Base-by-base conservation (phyloP, 768 basidiomycete genomes). In the Russula dissimulans region DNA sequence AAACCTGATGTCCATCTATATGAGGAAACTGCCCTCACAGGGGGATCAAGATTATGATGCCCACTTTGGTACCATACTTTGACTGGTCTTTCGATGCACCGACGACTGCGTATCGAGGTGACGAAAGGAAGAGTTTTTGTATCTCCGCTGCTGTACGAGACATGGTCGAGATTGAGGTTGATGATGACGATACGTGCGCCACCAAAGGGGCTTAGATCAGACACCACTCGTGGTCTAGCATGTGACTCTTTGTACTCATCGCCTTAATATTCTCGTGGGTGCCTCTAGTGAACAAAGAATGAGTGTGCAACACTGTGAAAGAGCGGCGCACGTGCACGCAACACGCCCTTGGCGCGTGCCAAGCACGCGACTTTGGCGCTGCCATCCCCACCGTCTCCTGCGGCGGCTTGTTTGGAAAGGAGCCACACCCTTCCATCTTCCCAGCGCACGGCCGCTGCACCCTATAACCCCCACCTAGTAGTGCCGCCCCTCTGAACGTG, bases 1-100 rank as follows among this genome's bases (percentile, higher is more conserved):
- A 74, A 46, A 91, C 81, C 89, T 90, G 56, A 52, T 47, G 46
- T 14, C 7, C 46, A 15, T 38, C 22, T 26, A 39, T n/a, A 60
- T 60, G 32, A 34, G n/a, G 6, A 26, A 14, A 5, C 57, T 11
- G 5, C 15, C 4, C 18, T 50, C 34, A n/a, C 34, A 6, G 12
- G 41, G 50, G 8, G 17, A 1, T 26, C 7, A 2, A 5, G 12
- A 53, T 42, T 17, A 26, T 26, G 49, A 4, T 29, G 31, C 71
- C 38, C 44, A 77, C 90, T 78, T 83, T 88, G 56, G 87, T 89
- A 34, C 91, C 91, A 69, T 77, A 89, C 74, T 92, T 93, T 58
- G 75, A 76, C 67, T 81, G 78, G 71, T 92, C 86, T 63, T 84
- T 91, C 46, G 88, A 91, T 4, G 89, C 89, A 26, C 91, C 91